Percentiles rank a stretch among this genome's conserved stretches.
phyloP scores from a whole-genome alignment of 2,329 filamentous ascomycete genomes.

The Colletotrichum sidae region DNA sequence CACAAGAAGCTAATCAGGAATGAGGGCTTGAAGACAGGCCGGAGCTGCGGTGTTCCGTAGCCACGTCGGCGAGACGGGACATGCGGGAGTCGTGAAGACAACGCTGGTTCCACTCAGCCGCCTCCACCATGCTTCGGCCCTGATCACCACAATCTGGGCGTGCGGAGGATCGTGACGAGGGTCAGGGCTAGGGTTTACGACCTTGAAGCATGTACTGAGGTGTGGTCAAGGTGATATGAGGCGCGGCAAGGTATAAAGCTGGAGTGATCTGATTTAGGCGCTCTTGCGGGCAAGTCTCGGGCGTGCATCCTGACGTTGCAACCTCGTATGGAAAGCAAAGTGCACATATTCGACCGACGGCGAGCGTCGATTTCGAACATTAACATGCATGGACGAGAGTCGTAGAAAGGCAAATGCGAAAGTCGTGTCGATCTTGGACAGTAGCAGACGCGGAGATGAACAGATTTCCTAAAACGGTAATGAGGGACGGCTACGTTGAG shows the following conservation, averaged over 20 bases:
- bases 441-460: constrained; percentile 16
- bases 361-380: too few relatives aligned
- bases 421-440: constrained; percentile 7
- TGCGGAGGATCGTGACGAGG: constrained; percentile 32
- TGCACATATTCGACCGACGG: too few relatives aligned
- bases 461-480: constrained; percentile 12
- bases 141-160: constrained; percentile 27
- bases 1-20: constrained; percentile 9
- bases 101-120: constrained; percentile 25
- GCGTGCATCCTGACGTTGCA: background rate
- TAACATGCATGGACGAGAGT: too few relatives aligned
- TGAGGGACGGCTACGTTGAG: background rate
- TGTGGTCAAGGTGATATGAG: constrained; percentile 20
- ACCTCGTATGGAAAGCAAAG: constrained; percentile 1
- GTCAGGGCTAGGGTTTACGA: constrained; percentile 33
- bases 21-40: constrained; percentile 10
- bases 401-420: background rate
- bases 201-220: constrained; percentile 2
- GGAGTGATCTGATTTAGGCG: constrained; percentile 13
- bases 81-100: constrained; percentile 17
- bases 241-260: constrained; percentile 22
- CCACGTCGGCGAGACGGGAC: constrained; percentile 20
- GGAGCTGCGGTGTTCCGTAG: background rate
- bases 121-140: constrained; percentile 21
- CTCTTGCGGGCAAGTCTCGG: background rate